Conservation (phyloP, 257 asterid species). For the Misopates orontium region DNA sequence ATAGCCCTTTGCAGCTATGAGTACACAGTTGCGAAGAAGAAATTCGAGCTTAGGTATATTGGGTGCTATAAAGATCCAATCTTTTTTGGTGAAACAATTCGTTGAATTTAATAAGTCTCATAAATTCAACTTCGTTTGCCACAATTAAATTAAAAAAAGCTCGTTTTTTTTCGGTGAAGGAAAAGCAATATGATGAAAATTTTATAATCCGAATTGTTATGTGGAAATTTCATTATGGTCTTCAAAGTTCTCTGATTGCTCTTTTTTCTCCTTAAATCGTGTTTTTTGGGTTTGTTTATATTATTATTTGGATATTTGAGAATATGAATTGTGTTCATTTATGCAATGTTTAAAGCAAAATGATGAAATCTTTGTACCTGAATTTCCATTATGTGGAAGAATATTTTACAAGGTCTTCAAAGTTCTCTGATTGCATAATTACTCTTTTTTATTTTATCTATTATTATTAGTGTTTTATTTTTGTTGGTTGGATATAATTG, state of each 20-base stretch:
- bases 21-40: conserved; percentile 54
- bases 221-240: conserved; percentile 43
- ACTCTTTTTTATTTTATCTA: background rate
- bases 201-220: conserved; percentile 37
- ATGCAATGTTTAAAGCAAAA: background rate
- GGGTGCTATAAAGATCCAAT: conserved; percentile 50
- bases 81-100: conserved; percentile 33
- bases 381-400: background rate
- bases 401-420: conserved; percentile 34
- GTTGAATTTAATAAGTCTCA: conserved; percentile 18
- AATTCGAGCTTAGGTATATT: conserved; percentile 50
- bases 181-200: conserved; percentile 51
- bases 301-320: background rate
- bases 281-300: background rate
- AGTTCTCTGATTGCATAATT: conserved; percentile 46
- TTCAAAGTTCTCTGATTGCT: conserved; percentile 60
- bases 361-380: conserved; percentile 7
- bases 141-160: no score
- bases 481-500: background rate
- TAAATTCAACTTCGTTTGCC: conserved; percentile 34
- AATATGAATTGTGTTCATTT: no score
- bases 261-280: background rate
- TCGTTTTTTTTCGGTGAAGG: background rate
- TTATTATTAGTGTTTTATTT: background rate
- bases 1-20: conserved; percentile 64